Conservation (phyloP, 495 filamentous ascomycete genomes). For the Astrocystis sublimbata region DNA sequence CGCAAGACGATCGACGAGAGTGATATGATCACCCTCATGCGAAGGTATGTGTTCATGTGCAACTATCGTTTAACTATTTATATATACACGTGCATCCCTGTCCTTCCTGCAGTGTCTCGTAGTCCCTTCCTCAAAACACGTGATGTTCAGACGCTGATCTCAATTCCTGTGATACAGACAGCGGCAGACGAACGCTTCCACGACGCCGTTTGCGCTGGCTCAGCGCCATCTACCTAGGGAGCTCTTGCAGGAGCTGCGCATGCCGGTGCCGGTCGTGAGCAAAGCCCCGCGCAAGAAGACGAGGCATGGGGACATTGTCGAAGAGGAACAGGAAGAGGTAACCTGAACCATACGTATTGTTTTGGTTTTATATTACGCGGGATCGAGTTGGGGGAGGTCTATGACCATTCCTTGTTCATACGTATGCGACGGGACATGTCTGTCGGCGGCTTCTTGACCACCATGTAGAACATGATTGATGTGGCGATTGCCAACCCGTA, state of each 20-base stretch:
- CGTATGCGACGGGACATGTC: conserved; percentile 73
- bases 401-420: conserved; percentile 78
- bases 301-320: conserved; percentile 34
- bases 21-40: conserved; percentile 79
- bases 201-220: conserved; percentile 79
- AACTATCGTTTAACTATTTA: too few relatives aligned
- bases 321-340: conserved; percentile 43
- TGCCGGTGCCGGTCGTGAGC: conserved; percentile 55
- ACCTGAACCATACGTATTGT: conserved; percentile 15
- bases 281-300: conserved; percentile 32
- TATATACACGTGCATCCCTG: too few relatives aligned
- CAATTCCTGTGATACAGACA: conserved; percentile 62
- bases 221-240: conserved; percentile 80
- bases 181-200: conserved; percentile 69
- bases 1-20: conserved; percentile 83
- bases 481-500: conserved; percentile 86
- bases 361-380: neutral
- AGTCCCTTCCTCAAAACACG: conserved; percentile 19
- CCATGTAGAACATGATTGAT: conserved; percentile 91
- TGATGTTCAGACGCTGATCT: conserved; percentile 27
- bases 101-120: conserved; percentile 20
- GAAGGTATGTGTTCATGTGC: conserved; percentile 70
- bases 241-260: conserved; percentile 76
- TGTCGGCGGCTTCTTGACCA: conserved; percentile 79
- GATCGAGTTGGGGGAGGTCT: conserved; percentile 17